phyloP scores from a whole-genome alignment of 2,329 filamentous ascomycete species.

The Sporothrix dimorphospora region DNA sequence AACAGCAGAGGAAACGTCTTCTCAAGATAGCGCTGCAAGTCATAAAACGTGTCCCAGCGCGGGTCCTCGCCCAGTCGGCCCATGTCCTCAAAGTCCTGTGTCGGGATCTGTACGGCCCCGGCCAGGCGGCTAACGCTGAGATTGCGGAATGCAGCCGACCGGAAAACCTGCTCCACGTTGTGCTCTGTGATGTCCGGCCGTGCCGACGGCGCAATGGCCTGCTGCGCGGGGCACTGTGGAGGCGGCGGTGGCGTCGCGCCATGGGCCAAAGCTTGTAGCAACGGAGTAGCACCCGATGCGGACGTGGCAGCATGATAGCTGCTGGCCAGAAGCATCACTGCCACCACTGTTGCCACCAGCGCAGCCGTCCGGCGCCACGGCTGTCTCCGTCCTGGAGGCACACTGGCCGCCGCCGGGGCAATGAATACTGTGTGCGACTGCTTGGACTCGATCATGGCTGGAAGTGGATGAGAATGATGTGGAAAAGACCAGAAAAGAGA shows the following conservation, averaged over 20 bases:
- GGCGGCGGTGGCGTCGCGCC: background rate
- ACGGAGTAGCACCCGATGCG: background rate
- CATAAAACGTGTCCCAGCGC: constrained; percentile 1
- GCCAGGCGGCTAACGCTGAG: background rate
- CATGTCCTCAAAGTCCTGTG: background rate
- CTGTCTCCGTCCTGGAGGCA: background rate
- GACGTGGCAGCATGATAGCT: background rate
- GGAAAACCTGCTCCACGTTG: background rate
- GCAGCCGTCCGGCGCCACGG: background rate
- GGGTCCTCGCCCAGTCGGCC: background rate
- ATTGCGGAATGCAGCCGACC: background rate
- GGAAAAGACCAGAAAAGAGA: background rate
- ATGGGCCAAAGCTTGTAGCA: background rate
- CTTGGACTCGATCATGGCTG: background rate
- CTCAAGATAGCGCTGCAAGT: background rate
- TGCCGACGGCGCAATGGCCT: background rate
- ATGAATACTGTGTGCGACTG: background rate
- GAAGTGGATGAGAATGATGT: background rate
- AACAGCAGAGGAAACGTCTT: background rate
- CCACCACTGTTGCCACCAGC: background rate
- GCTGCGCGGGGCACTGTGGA: background rate
- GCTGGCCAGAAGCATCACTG: background rate
- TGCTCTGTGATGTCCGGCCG: background rate
- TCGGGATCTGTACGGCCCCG: background rate
- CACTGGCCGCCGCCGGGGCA: background rate